Evolutionary conservation across 257 asterid genomes (phyloP).

Genomic region (Forsythia viridissima): DNA sequence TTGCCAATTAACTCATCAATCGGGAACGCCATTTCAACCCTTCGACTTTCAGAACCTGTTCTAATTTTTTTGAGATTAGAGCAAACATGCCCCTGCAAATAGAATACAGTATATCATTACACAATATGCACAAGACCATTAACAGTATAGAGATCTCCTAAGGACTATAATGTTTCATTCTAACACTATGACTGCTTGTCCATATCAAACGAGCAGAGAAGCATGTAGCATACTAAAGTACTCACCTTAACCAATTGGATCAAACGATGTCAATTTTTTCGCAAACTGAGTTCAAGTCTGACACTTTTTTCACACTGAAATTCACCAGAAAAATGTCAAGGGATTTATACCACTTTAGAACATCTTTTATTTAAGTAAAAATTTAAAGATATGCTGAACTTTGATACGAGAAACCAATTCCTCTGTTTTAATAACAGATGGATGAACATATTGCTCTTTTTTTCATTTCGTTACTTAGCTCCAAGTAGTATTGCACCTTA

Average conservation of each 20-base stretch:
- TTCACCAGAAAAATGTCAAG: slow-evolving; percentile 17
- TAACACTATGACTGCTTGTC: not conserved
- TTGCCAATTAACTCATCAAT: not conserved
- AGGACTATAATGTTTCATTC: not conserved
- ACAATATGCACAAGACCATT: not conserved
- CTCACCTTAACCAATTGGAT: slow-evolving; percentile 27
- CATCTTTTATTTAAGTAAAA: slow-evolving; percentile 1
- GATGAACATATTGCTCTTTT: not conserved
- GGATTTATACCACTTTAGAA: not conserved
- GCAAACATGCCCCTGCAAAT: slow-evolving; percentile 16
- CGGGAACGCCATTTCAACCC: not conserved
- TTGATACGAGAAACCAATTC: not conserved
- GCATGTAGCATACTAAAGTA: not conserved
- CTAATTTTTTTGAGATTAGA: not conserved
- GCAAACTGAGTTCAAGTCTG: slow-evolving; percentile 54
- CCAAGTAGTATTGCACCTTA: not conserved
- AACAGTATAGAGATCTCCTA: not conserved
- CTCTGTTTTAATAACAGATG: not conserved
- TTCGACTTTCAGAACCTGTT: not conserved
- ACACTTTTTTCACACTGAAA: slow-evolving; percentile 62
- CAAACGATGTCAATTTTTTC: slow-evolving; percentile 53
- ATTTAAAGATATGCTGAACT: not conserved
- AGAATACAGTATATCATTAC: not conserved
- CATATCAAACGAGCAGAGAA: not conserved
- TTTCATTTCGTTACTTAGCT: too few relatives aligned